Base-by-base conservation (phyloP, 176 grass and related monocot species). In the Oryza longistaminata region DNA sequence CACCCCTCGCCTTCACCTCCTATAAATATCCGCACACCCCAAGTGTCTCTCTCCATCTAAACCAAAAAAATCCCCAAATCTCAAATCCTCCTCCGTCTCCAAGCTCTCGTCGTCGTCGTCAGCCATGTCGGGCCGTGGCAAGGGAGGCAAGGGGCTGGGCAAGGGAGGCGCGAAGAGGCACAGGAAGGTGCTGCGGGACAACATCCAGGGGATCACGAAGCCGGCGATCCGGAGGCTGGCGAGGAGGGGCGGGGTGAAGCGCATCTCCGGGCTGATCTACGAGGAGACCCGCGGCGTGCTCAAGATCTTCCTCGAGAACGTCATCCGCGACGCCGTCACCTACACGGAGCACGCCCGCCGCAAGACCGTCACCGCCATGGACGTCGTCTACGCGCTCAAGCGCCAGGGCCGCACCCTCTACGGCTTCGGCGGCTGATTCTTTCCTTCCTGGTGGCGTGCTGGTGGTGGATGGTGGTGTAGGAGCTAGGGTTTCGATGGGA, bases 171-270 rank as follows among this genome's bases (percentile, higher is more conserved):
- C 93, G 4, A 95, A 95, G 90, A 75, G 93, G 0, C 93, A 95
- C 67, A 34, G 90, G n/a, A 95, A 95, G 86, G 88, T 95, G 24
- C 93, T 95, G 16, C 88, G 90, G 10, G 90, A 92, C 58, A 95
- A 95, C 88, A 95, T 95, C 74, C 86, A 88, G 85, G 94, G 94
- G 5, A 97, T 97, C 87, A 97, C 94, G 60, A 97, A 97, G 92
- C 94, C 92, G 34, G 94, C 92, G 10, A 97, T 97, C 31, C 90
- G 90, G 12, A 80, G 95, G 13, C 74, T 97, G 69, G 95, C 95
- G 2, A 70, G 92, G 11, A 85, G 95, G 64, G 92, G 95, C 11
- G 92, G 92, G 15, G 95, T 97, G 46, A 97, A 97, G 92, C 92
- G 92, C 79, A 97, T 97, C 73, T 85, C 85, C 19, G 90, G 92